Base-by-base conservation (phyloP, 345 rosid genomes). In the Punica granatum region DNA sequence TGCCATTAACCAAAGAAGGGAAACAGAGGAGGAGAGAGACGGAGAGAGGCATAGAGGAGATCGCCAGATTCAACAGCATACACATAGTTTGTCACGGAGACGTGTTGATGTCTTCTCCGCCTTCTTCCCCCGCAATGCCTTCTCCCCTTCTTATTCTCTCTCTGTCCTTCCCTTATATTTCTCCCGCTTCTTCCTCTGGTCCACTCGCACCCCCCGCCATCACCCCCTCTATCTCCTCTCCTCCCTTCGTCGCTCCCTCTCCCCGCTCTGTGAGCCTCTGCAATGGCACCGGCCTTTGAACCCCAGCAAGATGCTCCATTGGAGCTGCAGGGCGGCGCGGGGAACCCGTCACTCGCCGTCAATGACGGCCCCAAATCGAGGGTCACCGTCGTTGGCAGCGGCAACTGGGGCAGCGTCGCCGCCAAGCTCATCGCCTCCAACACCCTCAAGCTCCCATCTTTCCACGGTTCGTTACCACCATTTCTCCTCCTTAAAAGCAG, bases 381-480 rank as follows among this genome's bases (percentile, higher is more conserved):
- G 71, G 96, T 94, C 73, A 88, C 98, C 16, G 81, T 91, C 56
- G 87, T 94, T 8, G 99, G 99, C 0, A 91, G 99, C 78, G 99
- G 99, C 32, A 91, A 89, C 75, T 94, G 98, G 99, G 98, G 99
- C 30, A 94, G 96, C 68, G 98, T 91, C 35, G 99, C 98, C 69
- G 86, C 98, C 70, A 94, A 88, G 77, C 98, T 94, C 85, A 84
- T 94, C 76, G 99, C 96, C 63, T 89, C 89, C 30, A 94, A 91
- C 78, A 75, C 95, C 75, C 78, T 85, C 81, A 85, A 77, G 70
- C 87, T 89, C 73, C 49, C 72, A 70, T 88, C 87, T 51, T 89
- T 91, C 72, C 92, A 94, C 62, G 98, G 99, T 94, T 62, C 39
- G 34, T 4, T n/a, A n/a, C n/a, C 0, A 4, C 60, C 33, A 21